phyloP scores from a whole-genome alignment of 345 rosid species.

The Populus deltoides region DNA sequence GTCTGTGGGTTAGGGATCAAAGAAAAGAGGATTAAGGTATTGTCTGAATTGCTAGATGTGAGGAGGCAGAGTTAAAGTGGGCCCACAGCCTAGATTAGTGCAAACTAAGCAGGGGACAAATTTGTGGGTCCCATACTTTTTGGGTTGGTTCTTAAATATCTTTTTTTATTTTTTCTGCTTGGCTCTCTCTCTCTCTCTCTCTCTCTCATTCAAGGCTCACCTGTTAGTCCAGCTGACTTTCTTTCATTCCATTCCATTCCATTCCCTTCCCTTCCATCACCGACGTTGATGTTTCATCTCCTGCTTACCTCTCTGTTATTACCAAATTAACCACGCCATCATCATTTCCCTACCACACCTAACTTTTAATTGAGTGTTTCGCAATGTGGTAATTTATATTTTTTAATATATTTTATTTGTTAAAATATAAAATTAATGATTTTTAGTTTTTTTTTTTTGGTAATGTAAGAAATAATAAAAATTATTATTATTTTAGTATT shows the following conservation, averaged over 20 bases:
- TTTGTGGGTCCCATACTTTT: slow-evolving; percentile 16
- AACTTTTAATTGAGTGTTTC: neutral
- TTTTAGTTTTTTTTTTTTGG: too few relatives aligned
- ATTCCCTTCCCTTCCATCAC: neutral
- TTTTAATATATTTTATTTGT: too few relatives aligned
- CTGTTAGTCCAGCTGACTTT: neutral
- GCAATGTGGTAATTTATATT: too few relatives aligned
- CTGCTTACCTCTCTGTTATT: too few relatives aligned
- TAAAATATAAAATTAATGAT: too few relatives aligned
- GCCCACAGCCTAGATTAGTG: slow-evolving; percentile 25
- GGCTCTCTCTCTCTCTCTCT: neutral
- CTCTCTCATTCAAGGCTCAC: too few relatives aligned
- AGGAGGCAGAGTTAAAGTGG: slow-evolving; percentile 31
- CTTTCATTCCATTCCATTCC: neutral
- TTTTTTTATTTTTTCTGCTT: neutral
- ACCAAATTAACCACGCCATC: neutral
- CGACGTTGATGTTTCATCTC: slow-evolving; percentile 7
- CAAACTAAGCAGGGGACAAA: slow-evolving; percentile 25
- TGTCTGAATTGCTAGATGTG: slow-evolving; percentile 24
- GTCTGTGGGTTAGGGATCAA: slow-evolving; percentile 45
- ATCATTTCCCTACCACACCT: neutral
- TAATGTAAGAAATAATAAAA: too few relatives aligned
- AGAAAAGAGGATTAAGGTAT: slow-evolving; percentile 21
- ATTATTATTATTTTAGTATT: too few relatives aligned
- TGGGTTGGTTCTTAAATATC: neutral